These are phyloP conservation scores for Boeremia exigua DNA, from an alignment of 2,329 filamentous ascomycete species.

Conservation along the genomic window DNA sequence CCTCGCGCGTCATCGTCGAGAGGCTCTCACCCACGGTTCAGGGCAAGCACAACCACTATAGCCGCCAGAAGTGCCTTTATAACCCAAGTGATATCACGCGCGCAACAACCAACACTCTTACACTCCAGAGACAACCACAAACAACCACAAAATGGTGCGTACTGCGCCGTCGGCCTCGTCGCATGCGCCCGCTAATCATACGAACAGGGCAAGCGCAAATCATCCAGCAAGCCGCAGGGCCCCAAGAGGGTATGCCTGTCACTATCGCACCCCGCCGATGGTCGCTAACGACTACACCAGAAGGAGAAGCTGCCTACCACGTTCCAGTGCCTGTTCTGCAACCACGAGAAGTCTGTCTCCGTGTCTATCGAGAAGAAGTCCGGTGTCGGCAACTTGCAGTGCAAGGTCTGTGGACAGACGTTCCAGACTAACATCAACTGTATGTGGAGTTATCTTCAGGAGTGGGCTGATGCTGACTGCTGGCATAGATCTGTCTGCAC, in stretches of 20 bases:
- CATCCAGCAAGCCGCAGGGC: conserved; percentile 78
- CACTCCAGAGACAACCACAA: neutral
- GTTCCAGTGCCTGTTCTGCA: conserved; percentile 99
- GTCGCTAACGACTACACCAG: conserved; percentile 31
- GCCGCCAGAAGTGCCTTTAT: neutral
- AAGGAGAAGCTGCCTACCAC: conserved; percentile 75
- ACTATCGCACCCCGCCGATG: neutral
- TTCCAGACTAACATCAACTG: conserved; percentile 95
- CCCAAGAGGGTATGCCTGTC: conserved; percentile 73
- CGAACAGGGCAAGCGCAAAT: conserved; percentile 83
- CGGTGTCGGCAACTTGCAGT: conserved; percentile 82
- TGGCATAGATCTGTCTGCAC: conserved; percentile 76
- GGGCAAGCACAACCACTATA: neutral
- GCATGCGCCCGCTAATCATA: conserved; percentile 31
- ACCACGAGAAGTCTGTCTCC: conserved; percentile 90
- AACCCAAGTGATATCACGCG: neutral
- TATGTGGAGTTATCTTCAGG: conserved; percentile 53
- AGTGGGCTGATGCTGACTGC: conserved; percentile 22
- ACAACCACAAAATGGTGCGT: conserved; percentile 10
- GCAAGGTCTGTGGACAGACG: conserved; percentile 90
- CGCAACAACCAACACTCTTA: neutral
- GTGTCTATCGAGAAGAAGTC: conserved; percentile 95
- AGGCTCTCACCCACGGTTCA: conserved; percentile 3
- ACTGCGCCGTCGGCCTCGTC: neutral
- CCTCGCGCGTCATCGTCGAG: conserved; percentile 17